A percentile compares a stretch with the other conserved stretches of the same genome.
These are phyloP conservation scores for Keithomyces neogunnii DNA, from an alignment of 2,329 filamentous ascomycete genomes.

Conservation along the genomic window DNA sequence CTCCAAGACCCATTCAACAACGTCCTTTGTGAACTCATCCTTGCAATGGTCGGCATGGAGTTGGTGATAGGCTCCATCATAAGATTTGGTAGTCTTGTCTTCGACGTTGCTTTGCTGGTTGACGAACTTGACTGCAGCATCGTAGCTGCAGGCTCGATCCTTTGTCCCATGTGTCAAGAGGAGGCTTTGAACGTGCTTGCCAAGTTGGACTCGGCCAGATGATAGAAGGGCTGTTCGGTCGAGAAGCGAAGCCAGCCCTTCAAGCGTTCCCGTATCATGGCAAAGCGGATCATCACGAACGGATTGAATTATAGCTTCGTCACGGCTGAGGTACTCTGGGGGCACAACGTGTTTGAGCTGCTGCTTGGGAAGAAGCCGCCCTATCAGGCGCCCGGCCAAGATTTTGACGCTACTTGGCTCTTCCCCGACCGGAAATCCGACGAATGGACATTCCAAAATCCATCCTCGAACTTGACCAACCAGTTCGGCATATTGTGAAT, in stretches of 20 bases:
- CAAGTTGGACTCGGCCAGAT: constrained; percentile 42
- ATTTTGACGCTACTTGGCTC: constrained; percentile 58
- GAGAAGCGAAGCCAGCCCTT: constrained; percentile 68
- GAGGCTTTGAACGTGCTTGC: constrained; percentile 51
- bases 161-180: constrained; percentile 70
- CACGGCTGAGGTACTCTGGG: constrained; percentile 55
- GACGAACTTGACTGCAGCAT: constrained; percentile 56
- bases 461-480: constrained; percentile 60
- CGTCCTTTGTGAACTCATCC: constrained; percentile 48
- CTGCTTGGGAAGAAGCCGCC: constrained; percentile 55
- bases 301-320: constrained; percentile 51
- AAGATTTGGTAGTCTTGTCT: constrained; percentile 65
- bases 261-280: constrained; percentile 80
- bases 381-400: constrained; percentile 56
- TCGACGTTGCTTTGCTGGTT: constrained; percentile 44
- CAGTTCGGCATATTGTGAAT: constrained; percentile 42
- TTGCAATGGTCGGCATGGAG: constrained; percentile 52
- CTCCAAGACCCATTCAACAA: constrained; percentile 58
- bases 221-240: constrained; percentile 60
- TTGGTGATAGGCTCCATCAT: constrained; percentile 74
- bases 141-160: constrained; percentile 61
- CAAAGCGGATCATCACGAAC: constrained; percentile 60
- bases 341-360: constrained; percentile 62
- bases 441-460: constrained; percentile 69
- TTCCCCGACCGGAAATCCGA: constrained; percentile 59